Conservation (phyloP, 1,284 basidiomycete species). For the Exobasidium rhododendri region DNA sequence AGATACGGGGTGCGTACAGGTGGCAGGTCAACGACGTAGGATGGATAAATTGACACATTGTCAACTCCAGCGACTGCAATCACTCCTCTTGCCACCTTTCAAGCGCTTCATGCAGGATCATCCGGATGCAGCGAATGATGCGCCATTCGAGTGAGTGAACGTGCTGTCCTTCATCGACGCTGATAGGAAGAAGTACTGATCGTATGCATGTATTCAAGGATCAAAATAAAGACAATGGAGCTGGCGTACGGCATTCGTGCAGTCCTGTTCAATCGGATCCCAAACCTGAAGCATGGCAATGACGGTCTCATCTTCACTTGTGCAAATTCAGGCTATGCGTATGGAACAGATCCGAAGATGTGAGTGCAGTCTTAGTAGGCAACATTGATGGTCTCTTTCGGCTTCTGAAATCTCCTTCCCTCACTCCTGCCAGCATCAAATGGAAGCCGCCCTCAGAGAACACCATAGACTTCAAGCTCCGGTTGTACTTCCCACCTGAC, state of each 20-base stretch:
- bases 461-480: constrained; percentile 92
- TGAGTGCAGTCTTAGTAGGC: constrained; percentile 56
- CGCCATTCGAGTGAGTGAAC: constrained; percentile 77
- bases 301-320: constrained; percentile 98
- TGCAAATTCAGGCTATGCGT: constrained; percentile 74
- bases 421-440: constrained; percentile 66
- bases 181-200: too few relatives aligned
- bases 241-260: constrained; percentile 83
- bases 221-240: constrained; percentile 82
- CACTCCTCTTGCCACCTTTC: constrained; percentile 80
- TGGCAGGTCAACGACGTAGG: too few relatives aligned
- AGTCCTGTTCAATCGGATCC: constrained; percentile 79
- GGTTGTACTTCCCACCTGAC: constrained; percentile 80
- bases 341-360: constrained; percentile 92
- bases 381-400: background rate
- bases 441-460: constrained; percentile 99
- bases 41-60: background rate
- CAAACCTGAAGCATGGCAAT: constrained; percentile 83
- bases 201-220: too few relatives aligned
- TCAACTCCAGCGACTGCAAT: constrained; percentile 67
- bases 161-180: background rate
- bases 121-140: constrained; percentile 64
- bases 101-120: constrained; percentile 67
- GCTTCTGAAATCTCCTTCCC: background rate
- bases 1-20: constrained; percentile 75